Evolutionary conservation across 352 stramenopile species (phyloP).

Genomic region (Saprolegnia parasitica): DNA sequence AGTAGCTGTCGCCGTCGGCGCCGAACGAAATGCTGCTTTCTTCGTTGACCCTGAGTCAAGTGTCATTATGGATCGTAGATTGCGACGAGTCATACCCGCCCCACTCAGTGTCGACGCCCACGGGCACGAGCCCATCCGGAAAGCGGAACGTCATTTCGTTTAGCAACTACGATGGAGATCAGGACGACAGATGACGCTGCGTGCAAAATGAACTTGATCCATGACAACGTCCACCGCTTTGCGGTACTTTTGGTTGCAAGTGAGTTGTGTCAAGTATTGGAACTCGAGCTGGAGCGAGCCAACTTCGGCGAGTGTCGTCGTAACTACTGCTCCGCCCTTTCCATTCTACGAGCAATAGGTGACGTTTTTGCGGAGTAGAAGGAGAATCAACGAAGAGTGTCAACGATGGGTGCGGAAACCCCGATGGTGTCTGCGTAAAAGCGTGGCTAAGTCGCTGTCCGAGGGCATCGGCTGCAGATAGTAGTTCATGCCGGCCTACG

Average conservation of each 20-base stretch:
- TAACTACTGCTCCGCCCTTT: not conserved
- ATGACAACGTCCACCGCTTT: constrained; percentile 28
- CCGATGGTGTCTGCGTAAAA: constrained; percentile 1
- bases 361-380: not conserved
- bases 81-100: constrained; percentile 31
- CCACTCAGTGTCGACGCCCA: constrained; percentile 36
- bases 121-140: constrained; percentile 45
- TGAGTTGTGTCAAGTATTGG: constrained; percentile 29
- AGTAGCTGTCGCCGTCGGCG: constrained; percentile 63
- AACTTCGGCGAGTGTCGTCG: constrained; percentile 23
- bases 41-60: constrained; percentile 21
- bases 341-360: not conserved
- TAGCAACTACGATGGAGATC: constrained; percentile 5
- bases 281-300: constrained; percentile 32
- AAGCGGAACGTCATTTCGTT: constrained; percentile 31
- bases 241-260: constrained; percentile 28
- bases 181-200: constrained; percentile 19
- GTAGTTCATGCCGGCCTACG: constrained; percentile 12
- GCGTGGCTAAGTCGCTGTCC: constrained; percentile 1
- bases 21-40: constrained; percentile 43
- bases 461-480: constrained; percentile 15
- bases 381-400: not conserved
- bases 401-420: constrained; percentile 12
- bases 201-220: constrained; percentile 23
- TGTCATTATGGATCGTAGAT: constrained; percentile 2